These are phyloP conservation scores for Zymoseptoria passerinii DNA, from an alignment of 2,329 filamentous ascomycete genomes.

Conservation along the genomic window DNA sequence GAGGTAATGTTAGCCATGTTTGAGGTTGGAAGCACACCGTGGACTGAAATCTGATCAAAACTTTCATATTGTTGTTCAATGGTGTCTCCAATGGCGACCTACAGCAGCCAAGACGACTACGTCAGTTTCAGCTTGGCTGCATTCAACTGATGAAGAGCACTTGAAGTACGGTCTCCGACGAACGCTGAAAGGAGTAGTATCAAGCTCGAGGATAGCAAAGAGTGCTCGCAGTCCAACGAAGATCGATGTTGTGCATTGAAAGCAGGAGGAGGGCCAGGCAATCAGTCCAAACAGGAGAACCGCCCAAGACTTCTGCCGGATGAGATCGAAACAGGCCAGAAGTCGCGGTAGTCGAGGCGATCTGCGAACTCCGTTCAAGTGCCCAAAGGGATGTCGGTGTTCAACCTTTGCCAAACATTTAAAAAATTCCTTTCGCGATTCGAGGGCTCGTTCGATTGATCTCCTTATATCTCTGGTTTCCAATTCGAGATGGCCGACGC, in stretches of 20 bases:
- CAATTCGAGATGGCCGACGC: constrained; percentile 1
- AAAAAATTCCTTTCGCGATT: not conserved
- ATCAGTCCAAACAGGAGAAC: not conserved
- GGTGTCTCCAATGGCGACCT: not conserved
- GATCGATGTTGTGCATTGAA: not conserved
- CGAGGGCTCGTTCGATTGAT: not conserved
- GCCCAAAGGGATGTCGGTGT: not conserved
- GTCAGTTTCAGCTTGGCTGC: not conserved
- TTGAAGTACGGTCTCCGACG: not conserved
- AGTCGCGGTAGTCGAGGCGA: not conserved
- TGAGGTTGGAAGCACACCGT: not conserved
- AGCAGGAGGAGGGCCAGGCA: not conserved
- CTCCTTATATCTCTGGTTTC: not conserved
- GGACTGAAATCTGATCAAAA: not conserved
- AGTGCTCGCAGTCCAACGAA: not conserved
- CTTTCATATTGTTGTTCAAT: not conserved
- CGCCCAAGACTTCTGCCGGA: not conserved
- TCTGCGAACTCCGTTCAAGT: not conserved
- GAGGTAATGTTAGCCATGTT: constrained; percentile 6
- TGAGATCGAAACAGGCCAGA: not conserved
- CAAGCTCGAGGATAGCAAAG: not conserved
- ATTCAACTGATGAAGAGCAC: not conserved
- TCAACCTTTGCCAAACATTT: not conserved
- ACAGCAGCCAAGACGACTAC: not conserved
- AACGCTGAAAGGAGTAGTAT: not conserved